phyloP scores from a whole-genome alignment of 2,329 filamentous ascomycete genomes.

The Phyllosticta citrichinensis region DNA sequence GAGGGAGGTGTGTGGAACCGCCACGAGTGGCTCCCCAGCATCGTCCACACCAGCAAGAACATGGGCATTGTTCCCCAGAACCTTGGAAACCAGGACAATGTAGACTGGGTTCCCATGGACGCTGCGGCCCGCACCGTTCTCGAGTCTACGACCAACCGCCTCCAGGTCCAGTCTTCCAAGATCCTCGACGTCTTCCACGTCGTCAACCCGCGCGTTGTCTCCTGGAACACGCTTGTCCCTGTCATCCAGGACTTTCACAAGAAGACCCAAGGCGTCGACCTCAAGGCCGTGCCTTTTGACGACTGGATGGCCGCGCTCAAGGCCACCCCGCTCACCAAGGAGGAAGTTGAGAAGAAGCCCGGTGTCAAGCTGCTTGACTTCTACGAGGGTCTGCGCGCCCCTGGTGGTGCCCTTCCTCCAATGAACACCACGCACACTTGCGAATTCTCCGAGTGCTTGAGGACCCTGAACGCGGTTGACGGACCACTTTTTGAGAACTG shows the following conservation, averaged over 20 bases:
- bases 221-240: slow-evolving; percentile 10
- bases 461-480: slow-evolving; percentile 1
- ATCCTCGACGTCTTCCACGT: slow-evolving; percentile 12
- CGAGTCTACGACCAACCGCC: background rate
- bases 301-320: slow-evolving; percentile 10
- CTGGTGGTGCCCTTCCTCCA: slow-evolving; percentile 5
- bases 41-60: slow-evolving; percentile 16
- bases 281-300: slow-evolving; percentile 4
- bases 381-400: slow-evolving; percentile 9
- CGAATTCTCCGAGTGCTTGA: background rate
- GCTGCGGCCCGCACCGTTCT: slow-evolving; percentile 6
- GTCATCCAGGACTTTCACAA: slow-evolving; percentile 3
- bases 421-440: slow-evolving; percentile 1
- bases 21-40: slow-evolving; percentile 20
- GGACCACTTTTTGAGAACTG: slow-evolving; percentile 9
- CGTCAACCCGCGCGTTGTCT: slow-evolving; percentile 9
- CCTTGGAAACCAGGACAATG: slow-evolving; percentile 13
- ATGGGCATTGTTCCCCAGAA: slow-evolving; percentile 15
- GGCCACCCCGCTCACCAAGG: slow-evolving; percentile 3
- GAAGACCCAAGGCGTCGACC: background rate
- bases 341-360: slow-evolving; percentile 8
- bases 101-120: slow-evolving; percentile 20
- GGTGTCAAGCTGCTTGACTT: slow-evolving; percentile 14
- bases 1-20: slow-evolving; percentile 17
- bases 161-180: background rate